Evolutionary conservation across 2,329 filamentous ascomycete species (phyloP), one percentile per base, ranked within the genome.

Genomic region (Elsinoe australis): DNA sequence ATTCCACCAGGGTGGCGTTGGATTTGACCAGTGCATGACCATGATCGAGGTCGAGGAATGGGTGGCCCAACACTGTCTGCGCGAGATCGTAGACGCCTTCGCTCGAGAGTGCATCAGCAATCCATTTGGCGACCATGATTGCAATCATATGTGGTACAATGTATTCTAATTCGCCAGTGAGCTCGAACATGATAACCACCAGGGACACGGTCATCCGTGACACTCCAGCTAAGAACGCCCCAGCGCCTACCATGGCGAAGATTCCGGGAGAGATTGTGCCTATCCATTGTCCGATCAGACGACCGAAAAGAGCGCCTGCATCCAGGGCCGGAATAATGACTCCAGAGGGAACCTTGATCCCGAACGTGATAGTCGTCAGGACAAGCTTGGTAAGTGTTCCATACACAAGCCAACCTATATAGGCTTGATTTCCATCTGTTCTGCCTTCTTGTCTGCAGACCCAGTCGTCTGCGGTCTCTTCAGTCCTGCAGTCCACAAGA

Each of bases 251-350:
- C 72, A 80, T 77, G 48, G 76, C 76, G 58, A 79, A 79, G 46
- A 79, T 77, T 2, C 76, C 75, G 0, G 77, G 75, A 1, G 73
- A 74, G 14, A 75, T 74, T 5, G 60, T 58, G 0, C 61, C 56
- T 12, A 72, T 61, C 10, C 58, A 56, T 55, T 74, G 61, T 52
- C 71, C 76, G 1, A 78, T 55, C 3, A 80, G 64, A 2, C 76
- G 69, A 3, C 77, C 76, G 52, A 79, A 79, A 22, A 80, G 66
- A 0, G 75, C 76, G 10, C 76, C 77, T 3, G 71, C 75, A 50
- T 76, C 74, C 2, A 80, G 66, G 2, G 76, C 71, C 0, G 77
- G 77, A 45, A 80, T 79, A 58, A 80, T 80, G 49, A 80, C 73
- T 1, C 77, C 77, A 0, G 72, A 75, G 1, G 77, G 76, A 1